A percentile compares a stretch with the other conserved stretches of the same genome.
These are phyloP conservation scores for Paramecium primaurelia DNA, from an alignment of 73 alveolate species.

Conservation along the genomic window DNA sequence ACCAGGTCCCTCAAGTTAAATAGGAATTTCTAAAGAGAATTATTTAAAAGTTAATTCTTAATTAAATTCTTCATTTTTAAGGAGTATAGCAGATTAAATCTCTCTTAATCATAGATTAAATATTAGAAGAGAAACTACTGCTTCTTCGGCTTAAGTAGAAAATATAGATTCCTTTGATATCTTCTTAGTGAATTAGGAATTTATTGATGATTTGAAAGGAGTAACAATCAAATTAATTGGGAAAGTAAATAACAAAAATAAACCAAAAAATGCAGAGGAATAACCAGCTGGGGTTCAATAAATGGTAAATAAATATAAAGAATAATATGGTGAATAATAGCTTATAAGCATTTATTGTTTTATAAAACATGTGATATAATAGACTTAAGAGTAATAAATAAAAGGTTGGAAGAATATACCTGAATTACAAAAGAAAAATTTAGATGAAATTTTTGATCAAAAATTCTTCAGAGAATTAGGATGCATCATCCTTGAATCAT, in stretches of 20 bases:
- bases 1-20: slow-evolving; percentile 26
- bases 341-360: background rate
- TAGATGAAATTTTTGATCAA: background rate
- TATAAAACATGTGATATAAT: background rate
- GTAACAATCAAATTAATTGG: background rate
- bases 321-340: background rate
- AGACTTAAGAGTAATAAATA: background rate
- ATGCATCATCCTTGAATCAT: background rate
- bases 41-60: background rate
- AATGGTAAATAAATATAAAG: background rate
- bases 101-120: background rate
- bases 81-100: slow-evolving; percentile 5
- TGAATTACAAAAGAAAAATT: background rate
- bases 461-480: slow-evolving; percentile 39
- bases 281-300: background rate
- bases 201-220: background rate
- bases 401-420: slow-evolving; percentile 6
- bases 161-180: background rate
- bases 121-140: background rate
- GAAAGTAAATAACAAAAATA: slow-evolving; percentile 1
- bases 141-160: background rate
- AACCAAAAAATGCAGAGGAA: background rate
- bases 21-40: background rate
- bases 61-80: slow-evolving; percentile 2
- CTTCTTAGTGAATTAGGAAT: background rate